Evolutionary conservation across 257 asterid species (phyloP), one percentile per base, ranked within the genome.

Genomic region (Solanum clarkiae): DNA sequence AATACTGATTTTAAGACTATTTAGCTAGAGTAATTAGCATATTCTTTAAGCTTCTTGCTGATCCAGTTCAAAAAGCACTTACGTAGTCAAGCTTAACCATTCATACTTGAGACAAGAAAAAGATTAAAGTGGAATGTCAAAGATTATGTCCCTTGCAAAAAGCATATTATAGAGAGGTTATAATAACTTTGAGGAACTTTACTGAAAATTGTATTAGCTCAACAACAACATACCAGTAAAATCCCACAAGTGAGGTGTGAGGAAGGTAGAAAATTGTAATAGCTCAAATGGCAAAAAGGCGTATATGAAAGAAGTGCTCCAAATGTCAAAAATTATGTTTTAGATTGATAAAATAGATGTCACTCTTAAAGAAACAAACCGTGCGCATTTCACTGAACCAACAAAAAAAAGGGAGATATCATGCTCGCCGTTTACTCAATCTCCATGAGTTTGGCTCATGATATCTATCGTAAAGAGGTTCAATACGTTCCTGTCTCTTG

Each of bases 371-470:
- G 75, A 66, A 75, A 80, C 47, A 81, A 69, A 53, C 24, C 42
- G 12, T 26, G 60, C 44, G 44, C 22, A 14, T 49, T 74, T 14
- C 81, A 49, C 3, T 75, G 81, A 49, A 85, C 82, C 74, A 87
- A 86, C 75, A 53, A 75, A 16, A 75, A 75, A 49, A 13, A 7
- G 15, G 49, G 9, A 75, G n/a, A 29, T 20, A 42, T 86, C 88
- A 94, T 70, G 98, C 99, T 72, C 98, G 96, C 89, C 99, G 90
- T 89, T 93, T 96, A 93, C 98, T 96, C 84, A 96, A 90, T 84
- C 98, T 96, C 99, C 99, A 96, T 15, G 98, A 93, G 86, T 96
- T 96, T 24, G 98, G 99, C 85, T 96, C 99, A 1, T 94, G 96
- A 84, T 96, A 94, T 91, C 98, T 89, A 86, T 96, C 98, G 60